These are phyloP conservation scores for Digitaria exilis DNA, from an alignment of 202 grass and related monocot species.

Conservation along the genomic window DNA sequence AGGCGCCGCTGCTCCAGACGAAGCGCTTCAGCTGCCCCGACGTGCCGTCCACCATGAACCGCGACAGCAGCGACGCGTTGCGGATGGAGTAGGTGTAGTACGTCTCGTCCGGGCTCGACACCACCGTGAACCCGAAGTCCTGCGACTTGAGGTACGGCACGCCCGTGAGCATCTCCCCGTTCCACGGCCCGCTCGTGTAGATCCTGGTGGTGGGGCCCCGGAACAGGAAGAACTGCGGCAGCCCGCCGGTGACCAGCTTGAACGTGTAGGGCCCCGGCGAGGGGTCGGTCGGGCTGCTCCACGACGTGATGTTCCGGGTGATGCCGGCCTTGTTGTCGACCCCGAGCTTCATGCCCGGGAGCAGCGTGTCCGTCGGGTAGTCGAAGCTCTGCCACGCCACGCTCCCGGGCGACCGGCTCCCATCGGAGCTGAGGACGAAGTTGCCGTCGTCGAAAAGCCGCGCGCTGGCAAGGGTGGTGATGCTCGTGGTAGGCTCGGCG, in stretches of 20 bases:
- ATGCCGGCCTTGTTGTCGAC: slow-evolving; percentile 42
- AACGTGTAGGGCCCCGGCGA: slow-evolving; percentile 45
- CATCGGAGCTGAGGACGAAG: neutral
- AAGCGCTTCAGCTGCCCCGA: neutral
- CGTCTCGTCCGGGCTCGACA: slow-evolving; percentile 31
- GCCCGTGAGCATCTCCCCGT: slow-evolving; percentile 55
- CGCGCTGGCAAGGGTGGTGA: neutral
- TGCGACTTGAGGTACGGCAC: slow-evolving; percentile 52
- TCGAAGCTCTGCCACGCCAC: slow-evolving; percentile 86
- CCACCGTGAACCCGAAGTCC: slow-evolving; percentile 24
- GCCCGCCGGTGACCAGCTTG: slow-evolving; percentile 40
- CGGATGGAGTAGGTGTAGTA: slow-evolving; percentile 55
- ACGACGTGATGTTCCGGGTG: slow-evolving; percentile 56
- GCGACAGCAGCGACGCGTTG: neutral
- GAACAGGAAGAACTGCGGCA: slow-evolving; percentile 54
- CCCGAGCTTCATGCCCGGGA: slow-evolving; percentile 80
- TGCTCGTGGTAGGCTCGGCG: neutral
- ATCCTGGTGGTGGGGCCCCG: neutral
- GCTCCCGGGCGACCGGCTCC: neutral
- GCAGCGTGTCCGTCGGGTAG: slow-evolving; percentile 70
- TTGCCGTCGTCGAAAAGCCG: neutral
- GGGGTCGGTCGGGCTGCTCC: slow-evolving; percentile 54
- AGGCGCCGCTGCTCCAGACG: neutral
- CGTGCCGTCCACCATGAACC: neutral
- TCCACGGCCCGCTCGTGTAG: slow-evolving; percentile 65